Evolutionary conservation across 202 grass and related monocot species (phyloP).

Genomic region (Schoenoplectus triqueter): DNA sequence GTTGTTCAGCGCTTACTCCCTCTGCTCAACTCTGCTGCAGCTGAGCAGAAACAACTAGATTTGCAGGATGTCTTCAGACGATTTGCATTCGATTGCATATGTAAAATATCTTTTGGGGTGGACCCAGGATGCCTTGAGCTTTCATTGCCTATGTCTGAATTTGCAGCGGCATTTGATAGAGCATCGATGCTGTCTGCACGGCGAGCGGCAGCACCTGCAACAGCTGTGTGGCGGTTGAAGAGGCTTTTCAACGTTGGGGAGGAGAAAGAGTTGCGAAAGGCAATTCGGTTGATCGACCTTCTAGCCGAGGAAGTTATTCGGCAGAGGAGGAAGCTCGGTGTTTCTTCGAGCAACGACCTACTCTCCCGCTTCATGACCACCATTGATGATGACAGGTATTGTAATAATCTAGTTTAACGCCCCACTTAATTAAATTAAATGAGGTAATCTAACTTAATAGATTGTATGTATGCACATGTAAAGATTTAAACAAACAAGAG

Average conservation of each 20-base stretch:
- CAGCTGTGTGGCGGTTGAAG: constrained; percentile 63
- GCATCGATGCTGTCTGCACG: constrained; percentile 69
- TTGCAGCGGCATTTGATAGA: constrained; percentile 62
- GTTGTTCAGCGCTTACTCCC: constrained; percentile 62
- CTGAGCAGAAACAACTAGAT: constrained; percentile 47
- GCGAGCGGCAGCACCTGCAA: constrained; percentile 53
- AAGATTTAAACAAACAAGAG: not conserved
- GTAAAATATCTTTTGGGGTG: constrained; percentile 82
- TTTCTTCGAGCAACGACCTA: constrained; percentile 61
- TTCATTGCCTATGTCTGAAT: constrained; percentile 68
- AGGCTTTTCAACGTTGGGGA: constrained; percentile 66
- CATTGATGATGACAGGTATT: constrained; percentile 59
- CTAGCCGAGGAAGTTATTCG: constrained; percentile 71
- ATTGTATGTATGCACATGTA: not conserved
- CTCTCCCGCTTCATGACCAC: constrained; percentile 82
- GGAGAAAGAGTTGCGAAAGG: constrained; percentile 56
- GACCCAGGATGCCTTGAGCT: constrained; percentile 72
- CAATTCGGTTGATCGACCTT: constrained; percentile 57
- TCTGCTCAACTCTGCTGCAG: constrained; percentile 52
- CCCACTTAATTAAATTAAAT: not conserved
- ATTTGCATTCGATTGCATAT: constrained; percentile 91
- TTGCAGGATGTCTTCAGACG: constrained; percentile 86
- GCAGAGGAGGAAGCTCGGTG: constrained; percentile 58
- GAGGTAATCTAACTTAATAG: not conserved
- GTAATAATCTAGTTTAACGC: not conserved